Base-by-base conservation (phyloP, 2,329 filamentous ascomycete genomes). In the Cercospora sp. region DNA sequence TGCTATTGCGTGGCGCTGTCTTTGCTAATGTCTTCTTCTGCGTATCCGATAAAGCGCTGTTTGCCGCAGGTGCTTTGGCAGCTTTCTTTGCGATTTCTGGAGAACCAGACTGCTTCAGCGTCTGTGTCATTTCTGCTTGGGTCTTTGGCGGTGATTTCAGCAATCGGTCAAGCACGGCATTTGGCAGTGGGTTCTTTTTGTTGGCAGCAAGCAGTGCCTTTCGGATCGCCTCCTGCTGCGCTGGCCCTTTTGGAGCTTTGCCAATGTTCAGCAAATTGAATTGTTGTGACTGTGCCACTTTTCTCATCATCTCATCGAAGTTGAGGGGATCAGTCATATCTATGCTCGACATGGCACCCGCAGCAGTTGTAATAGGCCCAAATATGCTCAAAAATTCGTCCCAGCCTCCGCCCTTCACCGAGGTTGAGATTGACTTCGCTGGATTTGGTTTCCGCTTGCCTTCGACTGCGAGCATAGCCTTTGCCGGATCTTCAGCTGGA, bases 401-500 rank as follows among this genome's bases (percentile, higher is more conserved):
- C 82, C 82, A 82, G 26, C 81, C 82, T 9, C 81, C 81, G 9
- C 79, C 81, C 68, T 83, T 84, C 58, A 85, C 82, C 63, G 84
- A 79, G 0, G 83, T 84, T 28, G 82, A 80, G 55, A 85, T 84
- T 28, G 76, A 77, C 40, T 82, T 81, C 5, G 82, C 82, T 53
- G 79, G 72, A 65, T 79, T 71, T 75, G 79, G 67, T 73, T 79
- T 42, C 70, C 75, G 62, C 69, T 78, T 74, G 60, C 76, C 73
- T 77, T 80, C 70, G 68, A 80, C 80, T 7, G 82, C 78, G 60
- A 75, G 72, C 64, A 78, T 64, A 9, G 77, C 77, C 61, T 76
- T 72, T 13, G 72, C 69, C 2, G 78, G 73, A 63, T 88, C 83
- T 71, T 90, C 89, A 3, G 89, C 84, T 0, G 95, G 95, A 75